Percentiles rank a stretch among this genome's conserved stretches.
These are phyloP conservation scores for Chlamydomonas urium DNA, from an alignment of 139 green algal species.

Conservation along the genomic window DNA sequence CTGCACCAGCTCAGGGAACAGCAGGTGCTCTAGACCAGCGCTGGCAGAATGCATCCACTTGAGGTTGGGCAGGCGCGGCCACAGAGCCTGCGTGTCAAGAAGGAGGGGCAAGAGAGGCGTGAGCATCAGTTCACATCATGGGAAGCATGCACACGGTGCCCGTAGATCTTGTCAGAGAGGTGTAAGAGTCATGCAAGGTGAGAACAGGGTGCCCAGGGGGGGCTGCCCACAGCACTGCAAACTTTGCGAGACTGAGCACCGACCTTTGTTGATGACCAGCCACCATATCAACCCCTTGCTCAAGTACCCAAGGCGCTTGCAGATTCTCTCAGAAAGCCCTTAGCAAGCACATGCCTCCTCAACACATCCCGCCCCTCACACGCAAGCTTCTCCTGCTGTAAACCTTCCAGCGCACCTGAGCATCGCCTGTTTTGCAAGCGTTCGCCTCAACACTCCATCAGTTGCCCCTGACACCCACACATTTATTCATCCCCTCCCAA, in stretches of 20 bases:
- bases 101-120: background rate
- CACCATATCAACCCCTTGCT: too few relatives aligned
- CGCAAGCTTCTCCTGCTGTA: background rate
- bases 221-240: too few relatives aligned
- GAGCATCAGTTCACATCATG: background rate
- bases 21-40: conserved; percentile 70
- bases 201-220: background rate
- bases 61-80: conserved; percentile 34
- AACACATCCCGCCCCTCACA: background rate
- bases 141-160: background rate
- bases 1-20: conserved; percentile 64
- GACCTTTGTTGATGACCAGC: too few relatives aligned
- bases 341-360: background rate
- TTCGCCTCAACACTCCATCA: too few relatives aligned
- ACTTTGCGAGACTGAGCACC: too few relatives aligned
- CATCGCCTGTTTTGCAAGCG: background rate
- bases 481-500: background rate
- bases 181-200: background rate
- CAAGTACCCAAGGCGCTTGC: too few relatives aligned
- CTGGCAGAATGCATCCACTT: conserved; percentile 66
- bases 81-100: conserved; percentile 22
- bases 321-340: background rate
- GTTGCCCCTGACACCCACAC: background rate
- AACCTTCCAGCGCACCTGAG: background rate
- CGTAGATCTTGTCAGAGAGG: background rate